phyloP scores from a whole-genome alignment of 768 basidiomycete species.

The Boletus insuetus region DNA sequence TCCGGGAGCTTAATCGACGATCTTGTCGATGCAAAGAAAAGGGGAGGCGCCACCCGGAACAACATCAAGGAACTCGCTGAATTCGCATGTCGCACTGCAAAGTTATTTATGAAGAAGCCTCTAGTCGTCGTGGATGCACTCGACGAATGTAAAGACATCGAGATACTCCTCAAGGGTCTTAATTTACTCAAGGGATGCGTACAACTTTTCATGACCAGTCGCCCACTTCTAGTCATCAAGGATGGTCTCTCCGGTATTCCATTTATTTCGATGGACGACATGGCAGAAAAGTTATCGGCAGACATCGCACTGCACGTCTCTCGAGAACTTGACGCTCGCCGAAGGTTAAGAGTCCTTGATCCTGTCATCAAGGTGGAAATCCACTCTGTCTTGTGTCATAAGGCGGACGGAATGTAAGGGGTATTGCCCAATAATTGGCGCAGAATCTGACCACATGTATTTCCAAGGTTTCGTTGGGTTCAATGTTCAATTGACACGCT shows the following conservation, averaged over 20 bases:
- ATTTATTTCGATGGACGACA: not conserved
- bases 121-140: constrained; percentile 5
- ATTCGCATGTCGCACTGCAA: not conserved
- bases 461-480: constrained; percentile 1
- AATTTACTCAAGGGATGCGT: not conserved
- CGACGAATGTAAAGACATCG: constrained; percentile 1
- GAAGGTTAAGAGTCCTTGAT: not conserved
- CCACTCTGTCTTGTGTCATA: not conserved
- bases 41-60: not conserved
- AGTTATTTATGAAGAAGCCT: not conserved
- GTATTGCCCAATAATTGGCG: too few relatives aligned
- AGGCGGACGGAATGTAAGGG: not conserved
- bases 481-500: constrained; percentile 4
- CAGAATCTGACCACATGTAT: not conserved
- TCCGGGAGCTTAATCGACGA: not conserved
- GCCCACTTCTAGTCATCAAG: not conserved
- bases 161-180: not conserved
- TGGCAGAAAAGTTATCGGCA: not conserved
- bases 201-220: constrained; percentile 2
- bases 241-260: not conserved
- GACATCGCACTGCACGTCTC: not conserved
- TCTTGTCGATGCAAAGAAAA: not conserved
- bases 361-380: not conserved
- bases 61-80: not conserved
- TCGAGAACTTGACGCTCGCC: not conserved